Evolutionary conservation across 139 green algal species (phyloP), one percentile per base, ranked within the genome.

Genomic region (Chlamydomonas asymmetrica): DNA sequence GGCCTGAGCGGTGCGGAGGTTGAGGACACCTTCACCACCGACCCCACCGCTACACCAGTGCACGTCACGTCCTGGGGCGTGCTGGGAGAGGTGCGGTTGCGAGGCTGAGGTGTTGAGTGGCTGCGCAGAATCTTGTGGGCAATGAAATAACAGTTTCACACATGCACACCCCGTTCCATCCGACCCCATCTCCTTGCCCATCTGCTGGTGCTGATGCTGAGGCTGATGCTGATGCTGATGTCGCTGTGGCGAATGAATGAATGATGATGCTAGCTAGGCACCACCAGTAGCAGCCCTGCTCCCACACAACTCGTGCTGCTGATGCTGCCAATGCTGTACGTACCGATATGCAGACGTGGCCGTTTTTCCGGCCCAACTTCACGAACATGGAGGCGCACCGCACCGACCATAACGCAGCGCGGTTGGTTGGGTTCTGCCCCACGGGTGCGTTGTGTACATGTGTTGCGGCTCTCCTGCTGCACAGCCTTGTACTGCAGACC

Each of bases 341-440:
- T n/a, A n/a, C n/a, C n/a, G n/a, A n/a, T n/a, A n/a, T n/a, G n/a
- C n/a, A 93, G 32, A 91, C 85, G 2, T 95, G 92, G 90, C 94
- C 94, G 10, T 98, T 89, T 84, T 98, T 98, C 88, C 75, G 88
- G 5, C 93, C 94, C 39, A 98, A 98, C 82, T 98, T 87, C 68
- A 66, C 45, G 2, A 92, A 92, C 72, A 89, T 93, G 83, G 89
- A 88, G 59, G 25, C 23, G 34, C 9, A 40, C 10, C 31, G 31
- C 32, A 49, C 31, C 29, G 23, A 32, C 31, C 23, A 10, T 29
- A 63, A 29, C 23, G 20, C 27, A 16, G 25, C 20, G 18, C 71
- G 91, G 87, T 82, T 94, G 43, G 84, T 98, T n/a, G 94, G 91
- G 4, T 94, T 98, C 71, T 87, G 93, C 25, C 94, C 94, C 22